Conservation (phyloP, 306 rosid genomes). For the Casuarina cunninghamiana region DNA sequence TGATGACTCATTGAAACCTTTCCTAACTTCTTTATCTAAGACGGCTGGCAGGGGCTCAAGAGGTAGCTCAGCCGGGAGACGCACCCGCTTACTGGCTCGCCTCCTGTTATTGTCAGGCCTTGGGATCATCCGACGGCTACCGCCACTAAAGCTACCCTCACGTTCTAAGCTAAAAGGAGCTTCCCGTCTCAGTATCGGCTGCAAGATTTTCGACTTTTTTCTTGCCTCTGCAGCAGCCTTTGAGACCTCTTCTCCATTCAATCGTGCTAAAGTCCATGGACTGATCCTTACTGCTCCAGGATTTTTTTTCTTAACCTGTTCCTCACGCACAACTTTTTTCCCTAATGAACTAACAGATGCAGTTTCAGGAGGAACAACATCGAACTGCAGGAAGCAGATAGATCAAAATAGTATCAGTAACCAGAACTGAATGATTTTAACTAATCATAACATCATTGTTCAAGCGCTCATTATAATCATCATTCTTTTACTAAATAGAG, state of each 20-base stretch:
- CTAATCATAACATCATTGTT: not conserved
- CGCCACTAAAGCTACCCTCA: constrained; percentile 66
- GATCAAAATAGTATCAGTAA: constrained; percentile 3
- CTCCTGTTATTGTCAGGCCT: constrained; percentile 68
- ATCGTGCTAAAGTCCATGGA: constrained; percentile 94
- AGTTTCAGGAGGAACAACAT: constrained; percentile 92
- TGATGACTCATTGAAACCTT: constrained; percentile 57
- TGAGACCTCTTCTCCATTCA: constrained; percentile 90
- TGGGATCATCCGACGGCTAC: constrained; percentile 62
- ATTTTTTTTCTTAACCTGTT: constrained; percentile 67
- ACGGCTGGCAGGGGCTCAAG: constrained; percentile 51
- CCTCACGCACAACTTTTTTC: constrained; percentile 59
- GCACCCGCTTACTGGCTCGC: constrained; percentile 69
- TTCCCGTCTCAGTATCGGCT: constrained; percentile 68
- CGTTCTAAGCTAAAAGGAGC: constrained; percentile 53
- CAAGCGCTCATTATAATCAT: not conserved
- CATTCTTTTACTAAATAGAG: not conserved
- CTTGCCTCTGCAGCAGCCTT: constrained; percentile 98
- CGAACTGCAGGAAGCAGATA: constrained; percentile 54
- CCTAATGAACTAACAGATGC: constrained; percentile 81
- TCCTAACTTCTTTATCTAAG: constrained; percentile 47
- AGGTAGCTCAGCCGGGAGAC: constrained; percentile 82
- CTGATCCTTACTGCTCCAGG: constrained; percentile 82
- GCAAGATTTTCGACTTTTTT: constrained; percentile 86
- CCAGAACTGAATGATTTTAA: constrained; percentile 5